Percentiles rank a stretch among this genome's conserved stretches.
These are phyloP conservation scores for Syzygium malaccense DNA, from an alignment of 441 rosid species.

Conservation along the genomic window DNA sequence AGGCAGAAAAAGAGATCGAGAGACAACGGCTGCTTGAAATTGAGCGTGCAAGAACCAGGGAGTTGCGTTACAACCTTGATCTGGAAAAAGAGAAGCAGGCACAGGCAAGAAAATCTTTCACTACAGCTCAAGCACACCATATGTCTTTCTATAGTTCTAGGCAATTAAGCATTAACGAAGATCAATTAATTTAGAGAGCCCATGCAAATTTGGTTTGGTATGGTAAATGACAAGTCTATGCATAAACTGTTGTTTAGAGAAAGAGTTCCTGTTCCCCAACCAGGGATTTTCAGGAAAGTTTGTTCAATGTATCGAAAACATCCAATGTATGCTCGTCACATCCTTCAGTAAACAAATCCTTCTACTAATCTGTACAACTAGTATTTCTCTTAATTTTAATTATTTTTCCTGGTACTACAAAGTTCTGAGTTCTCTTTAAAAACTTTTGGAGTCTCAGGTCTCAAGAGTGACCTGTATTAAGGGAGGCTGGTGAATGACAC, in stretches of 20 bases:
- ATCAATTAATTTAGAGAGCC: neutral
- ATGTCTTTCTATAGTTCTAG: neutral
- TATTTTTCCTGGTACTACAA: neutral
- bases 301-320: neutral
- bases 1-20: slow-evolving; percentile 76
- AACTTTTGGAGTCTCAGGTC: neutral
- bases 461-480: neutral
- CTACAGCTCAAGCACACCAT: neutral
- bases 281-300: neutral
- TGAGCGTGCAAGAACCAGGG: slow-evolving; percentile 77
- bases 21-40: slow-evolving; percentile 64
- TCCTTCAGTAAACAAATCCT: neutral
- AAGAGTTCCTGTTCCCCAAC: neutral
- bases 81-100: slow-evolving; percentile 82
- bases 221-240: neutral
- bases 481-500: neutral
- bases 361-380: neutral
- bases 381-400: neutral
- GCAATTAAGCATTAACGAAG: neutral
- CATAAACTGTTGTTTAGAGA: neutral
- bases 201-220: neutral
- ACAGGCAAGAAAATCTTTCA: slow-evolving; percentile 38
- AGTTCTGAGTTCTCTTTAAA: neutral
- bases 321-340: neutral
- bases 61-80: slow-evolving; percentile 67